Percentiles rank a stretch among this genome's conserved stretches.
Conservation (phyloP, 495 filamentous ascomycete genomes). For the Talaromyces trachyspermus region DNA sequence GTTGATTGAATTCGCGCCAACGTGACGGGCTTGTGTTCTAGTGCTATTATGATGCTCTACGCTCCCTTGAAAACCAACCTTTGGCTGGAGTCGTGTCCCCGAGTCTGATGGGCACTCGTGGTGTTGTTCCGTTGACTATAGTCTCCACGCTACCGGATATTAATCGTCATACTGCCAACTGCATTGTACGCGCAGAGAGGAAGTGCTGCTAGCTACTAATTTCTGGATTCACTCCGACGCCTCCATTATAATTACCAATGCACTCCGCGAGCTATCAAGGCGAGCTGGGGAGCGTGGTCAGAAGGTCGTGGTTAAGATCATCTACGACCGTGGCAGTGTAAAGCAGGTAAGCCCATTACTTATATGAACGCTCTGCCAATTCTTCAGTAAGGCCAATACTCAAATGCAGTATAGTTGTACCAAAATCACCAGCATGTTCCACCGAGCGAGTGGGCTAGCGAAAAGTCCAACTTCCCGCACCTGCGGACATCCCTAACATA, state of each 20-base stretch:
- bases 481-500: conserved; percentile 59
- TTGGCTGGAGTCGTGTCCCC: conserved; percentile 56
- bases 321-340: conserved; percentile 65
- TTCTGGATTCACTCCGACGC: conserved; percentile 67
- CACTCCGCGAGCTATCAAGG: conserved; percentile 57
- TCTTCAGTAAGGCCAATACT: conserved; percentile 5
- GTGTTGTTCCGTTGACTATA: conserved; percentile 60
- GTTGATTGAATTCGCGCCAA: conserved; percentile 2
- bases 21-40: conserved; percentile 15
- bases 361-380: background rate
- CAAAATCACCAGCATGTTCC: conserved; percentile 55
- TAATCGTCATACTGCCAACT: conserved; percentile 64
- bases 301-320: conserved; percentile 61
- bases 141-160: conserved; percentile 64
- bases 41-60: conserved; percentile 61
- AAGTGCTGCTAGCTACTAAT: conserved; percentile 67
- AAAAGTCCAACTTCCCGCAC: conserved; percentile 51
- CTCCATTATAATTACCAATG: conserved; percentile 57
- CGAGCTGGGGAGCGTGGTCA: conserved; percentile 51
- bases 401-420: conserved; percentile 30
- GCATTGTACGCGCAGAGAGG: conserved; percentile 64
- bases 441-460: conserved; percentile 48
- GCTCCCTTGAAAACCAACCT: conserved; percentile 49
- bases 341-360: conserved; percentile 36
- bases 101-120: conserved; percentile 59